phyloP scores from a whole-genome alignment of 2,329 filamentous ascomycete genomes.

The Elsinoe fawcettii region DNA sequence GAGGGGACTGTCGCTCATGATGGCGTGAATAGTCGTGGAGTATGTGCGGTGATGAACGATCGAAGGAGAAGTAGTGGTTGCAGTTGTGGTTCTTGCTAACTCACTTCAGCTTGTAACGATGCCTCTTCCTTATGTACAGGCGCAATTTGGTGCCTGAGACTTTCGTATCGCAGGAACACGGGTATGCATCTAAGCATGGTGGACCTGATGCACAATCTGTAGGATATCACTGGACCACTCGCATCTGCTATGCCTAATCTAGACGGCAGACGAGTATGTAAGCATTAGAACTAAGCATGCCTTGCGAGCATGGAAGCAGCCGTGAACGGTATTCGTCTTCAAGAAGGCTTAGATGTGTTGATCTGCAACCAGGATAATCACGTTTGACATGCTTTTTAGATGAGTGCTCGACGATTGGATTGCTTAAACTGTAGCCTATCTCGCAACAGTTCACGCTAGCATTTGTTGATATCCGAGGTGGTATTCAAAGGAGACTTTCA shows the following conservation, averaged over 20 bases:
- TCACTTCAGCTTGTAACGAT: not conserved
- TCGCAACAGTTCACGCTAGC: not conserved
- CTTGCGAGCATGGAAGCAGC: not conserved
- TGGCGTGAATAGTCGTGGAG: too few species aligned
- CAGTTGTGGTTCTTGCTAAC: too few species aligned
- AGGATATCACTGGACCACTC: not conserved
- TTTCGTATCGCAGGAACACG: not conserved
- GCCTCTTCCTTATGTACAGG: not conserved
- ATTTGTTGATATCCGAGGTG: not conserved
- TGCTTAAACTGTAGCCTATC: not conserved
- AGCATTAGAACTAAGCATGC: not conserved
- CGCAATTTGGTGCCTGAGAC: not conserved
- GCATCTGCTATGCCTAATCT: not conserved
- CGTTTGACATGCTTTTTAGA: not conserved
- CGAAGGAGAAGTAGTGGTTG: too few species aligned
- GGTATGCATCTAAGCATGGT: not conserved
- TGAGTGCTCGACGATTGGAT: not conserved
- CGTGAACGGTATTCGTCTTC: not conserved
- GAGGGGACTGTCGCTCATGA: slow-evolving; percentile 13
- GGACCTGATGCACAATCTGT: not conserved
- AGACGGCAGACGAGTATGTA: not conserved
- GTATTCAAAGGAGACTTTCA: not conserved
- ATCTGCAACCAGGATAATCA: not conserved
- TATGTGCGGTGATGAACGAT: too few species aligned
- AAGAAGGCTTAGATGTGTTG: not conserved